These are phyloP conservation scores for Yarrowia galli DNA, from an alignment of 1,139 yeast species.

Conservation along the genomic window DNA sequence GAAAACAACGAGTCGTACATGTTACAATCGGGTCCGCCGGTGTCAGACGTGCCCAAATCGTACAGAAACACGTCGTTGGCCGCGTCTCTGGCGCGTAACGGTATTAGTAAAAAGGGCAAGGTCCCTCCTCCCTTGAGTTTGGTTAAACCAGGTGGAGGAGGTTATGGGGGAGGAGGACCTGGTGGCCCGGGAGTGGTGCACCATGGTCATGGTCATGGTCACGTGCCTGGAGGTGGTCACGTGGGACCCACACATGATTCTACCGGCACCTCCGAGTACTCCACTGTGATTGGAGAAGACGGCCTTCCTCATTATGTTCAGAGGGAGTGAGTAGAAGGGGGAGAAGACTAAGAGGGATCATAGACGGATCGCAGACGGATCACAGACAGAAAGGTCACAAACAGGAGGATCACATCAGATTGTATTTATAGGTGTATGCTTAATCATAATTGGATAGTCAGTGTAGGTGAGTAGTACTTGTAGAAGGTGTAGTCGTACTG, in stretches of 20 bases:
- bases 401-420: constrained; percentile 11
- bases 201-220: too few relatives aligned
- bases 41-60: constrained; percentile 24
- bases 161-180: neutral
- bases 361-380: too few relatives aligned
- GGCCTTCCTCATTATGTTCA: constrained; percentile 32
- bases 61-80: constrained; percentile 35
- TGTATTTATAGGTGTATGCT: constrained; percentile 36
- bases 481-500: too few relatives aligned
- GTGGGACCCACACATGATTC: neutral
- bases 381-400: too few relatives aligned
- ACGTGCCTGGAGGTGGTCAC: too few relatives aligned
- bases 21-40: constrained; percentile 16
- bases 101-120: constrained; percentile 27
- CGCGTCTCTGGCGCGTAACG: constrained; percentile 27
- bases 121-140: constrained; percentile 27
- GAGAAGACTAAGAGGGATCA: too few relatives aligned
- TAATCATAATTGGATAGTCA: constrained; percentile 25
- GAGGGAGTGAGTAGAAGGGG: neutral
- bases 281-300: constrained; percentile 25
- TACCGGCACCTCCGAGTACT: constrained; percentile 16
- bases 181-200: too few relatives aligned
- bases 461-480: neutral
- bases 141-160: constrained; percentile 18
- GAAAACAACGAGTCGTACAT: constrained; percentile 26